Evolutionary conservation across 202 grass and related monocot genomes (phyloP).

Genomic region (Setaria italica): DNA sequence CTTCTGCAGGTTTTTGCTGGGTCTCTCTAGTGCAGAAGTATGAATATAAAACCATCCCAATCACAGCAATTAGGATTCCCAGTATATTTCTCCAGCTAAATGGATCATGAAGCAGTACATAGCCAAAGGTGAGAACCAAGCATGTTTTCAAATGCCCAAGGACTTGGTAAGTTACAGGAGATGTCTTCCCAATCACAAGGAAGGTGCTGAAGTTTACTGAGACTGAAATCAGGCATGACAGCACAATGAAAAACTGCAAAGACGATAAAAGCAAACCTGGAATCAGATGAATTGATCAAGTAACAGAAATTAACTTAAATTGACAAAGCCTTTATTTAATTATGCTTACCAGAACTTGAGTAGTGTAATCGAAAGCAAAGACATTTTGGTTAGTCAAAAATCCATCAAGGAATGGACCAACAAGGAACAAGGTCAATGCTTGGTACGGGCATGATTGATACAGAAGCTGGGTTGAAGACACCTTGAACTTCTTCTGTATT

Average conservation of each 20-base stretch:
- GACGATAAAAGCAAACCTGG: slow-evolving; percentile 33
- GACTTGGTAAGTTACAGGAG: slow-evolving; percentile 97
- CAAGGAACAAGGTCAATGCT: slow-evolving; percentile 82
- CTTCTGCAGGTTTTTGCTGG: slow-evolving; percentile 76
- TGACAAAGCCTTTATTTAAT: slow-evolving; percentile 32
- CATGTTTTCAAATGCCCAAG: slow-evolving; percentile 98
- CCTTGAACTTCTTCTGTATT: slow-evolving; percentile 99
- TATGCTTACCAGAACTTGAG: slow-evolving; percentile 97
- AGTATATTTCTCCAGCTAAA: slow-evolving; percentile 99
- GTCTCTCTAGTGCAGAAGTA: slow-evolving; percentile 83
- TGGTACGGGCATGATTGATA: slow-evolving; percentile 98
- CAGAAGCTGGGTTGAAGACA: slow-evolving; percentile 96
- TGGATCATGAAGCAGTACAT: slow-evolving; percentile 93
- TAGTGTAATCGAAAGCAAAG: slow-evolving; percentile 91
- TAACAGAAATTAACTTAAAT: slow-evolving; percentile 32
- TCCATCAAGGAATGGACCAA: slow-evolving; percentile 91
- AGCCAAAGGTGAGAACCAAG: slow-evolving; percentile 90
- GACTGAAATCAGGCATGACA: slow-evolving; percentile 98
- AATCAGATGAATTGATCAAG: slow-evolving; percentile 50
- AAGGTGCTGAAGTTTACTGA: slow-evolving; percentile 99
- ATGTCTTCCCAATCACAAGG: slow-evolving; percentile 95
- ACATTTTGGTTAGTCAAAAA: slow-evolving; percentile 94
- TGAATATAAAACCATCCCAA: slow-evolving; percentile 92
- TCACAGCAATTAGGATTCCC: slow-evolving; percentile 88
- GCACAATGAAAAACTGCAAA: slow-evolving; percentile 92